Base-by-base conservation (phyloP, 805 yeast genomes). In the Zygosaccharomyces pseudorouxii region DNA sequence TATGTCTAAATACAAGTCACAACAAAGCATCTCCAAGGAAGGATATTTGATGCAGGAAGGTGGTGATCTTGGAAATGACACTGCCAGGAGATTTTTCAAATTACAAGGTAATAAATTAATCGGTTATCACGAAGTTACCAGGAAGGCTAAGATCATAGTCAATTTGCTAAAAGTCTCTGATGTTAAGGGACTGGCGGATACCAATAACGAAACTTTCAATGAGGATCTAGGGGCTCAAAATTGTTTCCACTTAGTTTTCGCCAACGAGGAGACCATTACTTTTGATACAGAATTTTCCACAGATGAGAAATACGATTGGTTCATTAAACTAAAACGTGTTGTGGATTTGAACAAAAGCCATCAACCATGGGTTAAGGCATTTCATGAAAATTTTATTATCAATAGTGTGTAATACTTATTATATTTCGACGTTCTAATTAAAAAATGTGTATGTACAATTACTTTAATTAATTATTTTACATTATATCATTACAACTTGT, bases 21-120 rank as follows among this genome's bases (percentile, higher is more conserved):
- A 72, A 46, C 59, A 70, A 54, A 42, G 55, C 5, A 56, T 71
- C 16, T 47, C 44, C 1, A 70, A 71, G 58, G 84, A 85, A 61
- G 97, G 97, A 0, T 82, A 72, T 59, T 70, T 92, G 69, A 80
- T 81, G 57, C 98, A 90, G 68, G 88, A 84, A 60, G 98, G 98
- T 16, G 97, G 97, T 8, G 98, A 90, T 69, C 78, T 93, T 56
- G 78, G 75, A 12, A 71, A 74, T 25, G 42, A 59, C 28, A 80
- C 90, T 81, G 79, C 86, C 56, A 78, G 85, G 55, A 75, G 97
- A 49, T 87, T 68, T 68, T 89, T 84, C 70, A 82, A 78, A 54
- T 71, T 90, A n/a, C 71, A 77, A 40, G 95, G 92, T 0, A 76
- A 81, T 7, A 79, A 81, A 30, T 70, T 90, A 55, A 73, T 82